Evolutionary conservation across 1,284 basidiomycete species (phyloP).

Genomic region (Veloboletus limbatus): DNA sequence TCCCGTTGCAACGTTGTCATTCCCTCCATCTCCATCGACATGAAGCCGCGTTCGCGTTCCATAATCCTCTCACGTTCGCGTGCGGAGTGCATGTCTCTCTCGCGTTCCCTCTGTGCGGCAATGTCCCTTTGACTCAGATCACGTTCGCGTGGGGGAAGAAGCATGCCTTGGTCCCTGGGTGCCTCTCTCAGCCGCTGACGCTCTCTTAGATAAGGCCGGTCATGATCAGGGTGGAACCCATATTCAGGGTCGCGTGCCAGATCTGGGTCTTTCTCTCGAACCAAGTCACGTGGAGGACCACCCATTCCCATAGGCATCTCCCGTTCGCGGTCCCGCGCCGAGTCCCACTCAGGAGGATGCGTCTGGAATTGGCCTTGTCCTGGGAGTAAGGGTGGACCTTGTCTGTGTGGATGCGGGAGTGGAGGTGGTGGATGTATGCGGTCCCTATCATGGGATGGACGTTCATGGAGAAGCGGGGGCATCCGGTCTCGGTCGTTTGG

Average conservation of each 20-base stretch:
- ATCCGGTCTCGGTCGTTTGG: conserved; percentile 29
- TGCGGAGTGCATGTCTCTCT: conserved; percentile 19
- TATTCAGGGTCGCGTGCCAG: conserved; percentile 23
- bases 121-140: conserved; percentile 29
- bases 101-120: conserved; percentile 20
- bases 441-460: conserved; percentile 30
- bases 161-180: conserved; percentile 19
- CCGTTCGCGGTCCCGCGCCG: conserved; percentile 22
- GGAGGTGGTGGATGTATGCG: conserved; percentile 26
- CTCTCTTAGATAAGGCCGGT: conserved; percentile 26
- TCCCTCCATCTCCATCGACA: conserved; percentile 24
- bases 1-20: conserved; percentile 17
- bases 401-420: conserved; percentile 22
- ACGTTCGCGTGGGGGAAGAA: conserved; percentile 27
- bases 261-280: conserved; percentile 29
- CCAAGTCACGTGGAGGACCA: conserved; percentile 24
- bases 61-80: conserved; percentile 26
- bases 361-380: conserved; percentile 36
- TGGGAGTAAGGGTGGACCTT: conserved; percentile 21
- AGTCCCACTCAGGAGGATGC: conserved; percentile 32
- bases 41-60: conserved; percentile 23
- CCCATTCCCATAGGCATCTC: conserved; percentile 17
- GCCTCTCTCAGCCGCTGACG: conserved; percentile 22
- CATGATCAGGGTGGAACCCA: conserved; percentile 24
- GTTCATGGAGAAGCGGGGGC: conserved; percentile 25